Evolutionary conservation across 768 basidiomycete genomes (phyloP), one percentile per base, ranked within the genome.

Genomic region (Lactarius deliciosus): DNA sequence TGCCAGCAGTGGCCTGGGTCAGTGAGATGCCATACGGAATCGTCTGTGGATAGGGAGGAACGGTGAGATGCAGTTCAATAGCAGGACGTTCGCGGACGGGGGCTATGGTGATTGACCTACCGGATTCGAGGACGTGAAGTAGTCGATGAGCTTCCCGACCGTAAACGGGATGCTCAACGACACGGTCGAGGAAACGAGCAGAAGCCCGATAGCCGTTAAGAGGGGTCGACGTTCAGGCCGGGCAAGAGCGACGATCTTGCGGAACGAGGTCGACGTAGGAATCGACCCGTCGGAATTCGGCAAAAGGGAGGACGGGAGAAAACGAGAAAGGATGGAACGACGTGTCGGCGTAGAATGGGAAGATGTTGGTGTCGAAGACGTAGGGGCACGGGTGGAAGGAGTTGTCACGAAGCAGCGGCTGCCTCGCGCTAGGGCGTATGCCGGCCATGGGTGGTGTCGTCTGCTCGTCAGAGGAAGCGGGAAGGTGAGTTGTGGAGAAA

Each of bases 161-260:
- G 94, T 94, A 71, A 97, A 86, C 0, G 96, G 96, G 15, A 98
- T 84, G 69, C 90, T 91, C 88, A 98, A 91, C 4, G 93, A 91
- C 25, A 99, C 92, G 3, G 90, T 80, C 10, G 94, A 93, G 0
- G 95, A 96, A n/a, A 94, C 82, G 18, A 96, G 76, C 9, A 98
- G 81, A 69, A 96, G 77, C 0, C 89, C 90, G 56, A 95, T 80
- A 8, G 95, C 95, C 53, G 87, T 81, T 0, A 84, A 73, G 10
- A 97, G 81, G 2, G 91, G 87, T 69, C 86, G 91, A 72, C 81
- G 82, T 78, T 98, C 96, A 1, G 94, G 91, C 72, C 80, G 87
- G 0, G 94, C 94, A 47, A 98, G 85, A 0, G 87, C 78, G 13
- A 90, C 70, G 40, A 98, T 86, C 75, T 92, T 91, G 68, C 82